A percentile compares a stretch with the other conserved stretches of the same genome.
Evolutionary conservation across 768 basidiomycete species (phyloP).

Genomic region (Tylopilus felleus): DNA sequence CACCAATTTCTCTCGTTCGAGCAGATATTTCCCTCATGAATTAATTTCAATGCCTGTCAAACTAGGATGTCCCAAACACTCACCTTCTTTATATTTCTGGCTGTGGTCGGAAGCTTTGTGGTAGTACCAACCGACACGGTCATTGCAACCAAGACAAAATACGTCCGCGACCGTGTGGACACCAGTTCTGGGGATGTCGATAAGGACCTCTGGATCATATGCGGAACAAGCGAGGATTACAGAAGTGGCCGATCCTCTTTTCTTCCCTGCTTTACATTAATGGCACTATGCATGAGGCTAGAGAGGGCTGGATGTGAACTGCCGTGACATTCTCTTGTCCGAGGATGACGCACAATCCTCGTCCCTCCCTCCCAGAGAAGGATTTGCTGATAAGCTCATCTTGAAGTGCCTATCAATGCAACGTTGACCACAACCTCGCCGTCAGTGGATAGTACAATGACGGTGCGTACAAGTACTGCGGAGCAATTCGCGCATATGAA

Average conservation of each 20-base stretch:
- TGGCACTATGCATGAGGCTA: conserved; percentile 75
- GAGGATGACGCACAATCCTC: conserved; percentile 62
- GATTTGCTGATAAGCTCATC: conserved; percentile 84
- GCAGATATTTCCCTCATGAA: conserved; percentile 69
- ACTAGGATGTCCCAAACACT: conserved; percentile 7
- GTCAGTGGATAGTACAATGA: not conserved
- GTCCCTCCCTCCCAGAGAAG: conserved; percentile 79
- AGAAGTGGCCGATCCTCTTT: conserved; percentile 73
- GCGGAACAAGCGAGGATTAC: conserved; percentile 36
- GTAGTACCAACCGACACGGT: conserved; percentile 80
- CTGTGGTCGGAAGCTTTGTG: conserved; percentile 70
- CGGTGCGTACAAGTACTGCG: conserved; percentile 57
- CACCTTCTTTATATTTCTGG: conserved; percentile 87
- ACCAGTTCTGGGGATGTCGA: conserved; percentile 53
- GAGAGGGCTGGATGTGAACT: not conserved
- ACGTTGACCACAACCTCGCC: not conserved
- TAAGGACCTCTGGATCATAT: conserved; percentile 1
- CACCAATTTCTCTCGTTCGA: conserved; percentile 74
- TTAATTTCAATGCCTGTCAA: not conserved
- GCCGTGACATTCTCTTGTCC: not conserved
- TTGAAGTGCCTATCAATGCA: conserved; percentile 57
- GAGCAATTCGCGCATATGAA: conserved; percentile 70
- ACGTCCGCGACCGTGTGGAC: conserved; percentile 80
- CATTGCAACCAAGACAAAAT: conserved; percentile 76
- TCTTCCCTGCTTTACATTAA: conserved; percentile 68